Base-by-base conservation (phyloP, 257 asterid genomes). In the Eucommia ulmoides region DNA sequence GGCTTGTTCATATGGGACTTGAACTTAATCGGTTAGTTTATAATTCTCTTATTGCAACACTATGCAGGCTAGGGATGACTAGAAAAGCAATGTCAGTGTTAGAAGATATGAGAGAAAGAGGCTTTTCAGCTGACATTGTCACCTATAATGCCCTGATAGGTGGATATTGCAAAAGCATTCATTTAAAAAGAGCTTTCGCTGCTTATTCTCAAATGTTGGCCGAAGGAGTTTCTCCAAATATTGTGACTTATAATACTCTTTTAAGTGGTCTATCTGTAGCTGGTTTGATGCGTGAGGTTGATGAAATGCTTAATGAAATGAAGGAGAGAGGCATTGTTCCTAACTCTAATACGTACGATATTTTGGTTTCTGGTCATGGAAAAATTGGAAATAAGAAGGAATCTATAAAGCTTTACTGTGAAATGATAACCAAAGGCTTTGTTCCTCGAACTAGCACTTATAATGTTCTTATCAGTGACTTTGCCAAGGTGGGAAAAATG, bases 401-500 rank as follows among this genome's bases (percentile, higher is more conserved):
- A 66, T 70, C 93, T 0, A 74, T 85, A 44, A 74, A 69, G 66
- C 68, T 80, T 61, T 89, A 89, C 38, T 85, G 96, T 57, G 96
- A 89, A 75, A 82, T 85, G 96, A 82, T 85, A 66, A 71, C 76
- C 44, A 76, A 70, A 59, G 92, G 94, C 45, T 85, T 85, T 56
- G 63, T 78, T 65, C 98, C 96, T 60, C 74, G 79, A 53, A 47
- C 69, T 25, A 71, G 91, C 69, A 85, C 98, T 38, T 82, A 71
- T 59, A 85, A 89, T 64, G 67, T 75, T 22, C 93, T 85, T 53
- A 75, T 86, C 24, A 24, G 62, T 56, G 82, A 75, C 56, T 89
- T 89, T 78, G 80, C 94, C 42, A 82, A 62, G 73, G 70, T 58
- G 41, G 98, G 98, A 60, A 80, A 73, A 65, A 85, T 89, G 96